Evolutionary conservation across 441 rosid species (phyloP), one percentile per base, ranked within the genome.

Genomic region (Gossypium davidsonii): DNA sequence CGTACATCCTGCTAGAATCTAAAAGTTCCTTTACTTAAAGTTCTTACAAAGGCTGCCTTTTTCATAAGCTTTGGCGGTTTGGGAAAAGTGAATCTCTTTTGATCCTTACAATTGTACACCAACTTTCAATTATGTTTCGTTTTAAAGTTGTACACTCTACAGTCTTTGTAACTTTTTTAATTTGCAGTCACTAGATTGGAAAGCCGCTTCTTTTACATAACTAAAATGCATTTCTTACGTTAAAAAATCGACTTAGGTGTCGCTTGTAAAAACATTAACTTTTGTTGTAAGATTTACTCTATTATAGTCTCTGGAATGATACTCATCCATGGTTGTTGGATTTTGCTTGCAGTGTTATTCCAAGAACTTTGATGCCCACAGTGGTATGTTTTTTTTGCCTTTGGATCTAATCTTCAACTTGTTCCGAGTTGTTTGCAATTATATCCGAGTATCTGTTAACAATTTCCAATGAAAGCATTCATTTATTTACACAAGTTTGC

Each of bases 261-360:
- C 61, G 34, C 37, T 66, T 44, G 34, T 44, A 39, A 23, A 6
- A 23, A 12, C 12, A 21, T 21, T 66, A 14, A 14, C 2, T 11
- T 55, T 55, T 55, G 3, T 20, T 20, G 21, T 3, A 53, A 31
- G 37, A 14, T 51, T n/a, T n/a, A n/a, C 20, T 52, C 6, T 52
- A 52, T 15, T 6, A 5, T 31, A 31, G 1, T 70, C 6, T 21
- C 3, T 21, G 5, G n/a, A 42, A 53, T 63, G 31, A 8, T 44
- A 2, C 56, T 76, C 56, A 76, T 64, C 55, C 51, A 7, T 59
- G 63, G 20, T 80, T 42, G 15, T 64, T 78, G 31, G 72, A 59
- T 59, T 79, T 71, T 82, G 80, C 86, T 66, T 82, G 80, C 88
- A 88, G 92, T 80, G 82, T 88, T 63, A 88, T 88, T 74, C 92